Conservation (phyloP, 805 yeast species). For the Candida silvicultrix region DNA sequence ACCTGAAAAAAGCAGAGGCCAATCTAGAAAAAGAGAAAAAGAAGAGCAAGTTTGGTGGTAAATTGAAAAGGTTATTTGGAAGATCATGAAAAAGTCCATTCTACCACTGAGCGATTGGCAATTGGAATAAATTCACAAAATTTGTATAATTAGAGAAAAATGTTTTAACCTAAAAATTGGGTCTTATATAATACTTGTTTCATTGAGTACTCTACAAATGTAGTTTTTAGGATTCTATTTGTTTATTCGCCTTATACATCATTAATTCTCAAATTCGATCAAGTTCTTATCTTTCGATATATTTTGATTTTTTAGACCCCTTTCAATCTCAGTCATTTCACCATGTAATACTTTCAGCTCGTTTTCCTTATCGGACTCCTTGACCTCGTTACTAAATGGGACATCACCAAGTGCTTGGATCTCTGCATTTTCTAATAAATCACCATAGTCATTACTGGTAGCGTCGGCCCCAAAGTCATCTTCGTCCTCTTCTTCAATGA, state of each 20-base stretch:
- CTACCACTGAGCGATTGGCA: no score
- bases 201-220: no score
- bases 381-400: constrained; percentile 12
- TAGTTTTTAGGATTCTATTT: no score
- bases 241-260: no score
- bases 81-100: constrained; percentile 15
- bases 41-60: constrained; percentile 29
- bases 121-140: no score
- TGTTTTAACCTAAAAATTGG: no score
- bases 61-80: constrained; percentile 35
- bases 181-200: neutral
- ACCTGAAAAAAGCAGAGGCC: constrained; percentile 3
- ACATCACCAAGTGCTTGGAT: constrained; percentile 33
- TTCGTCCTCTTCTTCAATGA: constrained; percentile 33
- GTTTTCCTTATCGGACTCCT: constrained; percentile 10
- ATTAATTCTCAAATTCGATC: constrained; percentile 38
- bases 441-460: constrained; percentile 36
- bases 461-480: constrained; percentile 40
- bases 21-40: constrained; percentile 11
- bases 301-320: constrained; percentile 6
- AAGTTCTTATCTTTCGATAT: constrained; percentile 20
- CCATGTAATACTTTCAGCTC: constrained; percentile 27
- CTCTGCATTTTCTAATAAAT: constrained; percentile 43
- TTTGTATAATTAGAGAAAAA: neutral
- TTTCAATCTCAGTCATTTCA: constrained; percentile 9